These are phyloP conservation scores for Pyrrhoderma noxium DNA, from an alignment of 1,284 basidiomycete genomes.

Conservation along the genomic window DNA sequence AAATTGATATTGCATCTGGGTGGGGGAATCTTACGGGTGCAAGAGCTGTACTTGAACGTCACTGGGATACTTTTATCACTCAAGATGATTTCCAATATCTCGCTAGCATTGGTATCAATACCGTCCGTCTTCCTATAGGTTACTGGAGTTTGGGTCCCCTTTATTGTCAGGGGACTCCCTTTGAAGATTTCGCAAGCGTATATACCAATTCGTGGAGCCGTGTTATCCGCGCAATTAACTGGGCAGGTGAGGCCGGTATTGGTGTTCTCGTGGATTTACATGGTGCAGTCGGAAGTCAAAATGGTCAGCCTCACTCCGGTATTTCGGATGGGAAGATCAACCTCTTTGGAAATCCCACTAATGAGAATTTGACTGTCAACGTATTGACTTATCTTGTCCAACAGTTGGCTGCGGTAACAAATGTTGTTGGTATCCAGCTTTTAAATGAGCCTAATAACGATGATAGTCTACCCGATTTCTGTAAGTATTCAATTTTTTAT, in stretches of 20 bases:
- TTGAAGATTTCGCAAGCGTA: conserved; percentile 47
- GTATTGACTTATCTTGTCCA: conserved; percentile 51
- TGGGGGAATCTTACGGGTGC: conserved; percentile 44
- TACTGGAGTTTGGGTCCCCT: conserved; percentile 55
- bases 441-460: conserved; percentile 64
- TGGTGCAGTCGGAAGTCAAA: conserved; percentile 66
- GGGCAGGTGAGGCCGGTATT: conserved; percentile 55
- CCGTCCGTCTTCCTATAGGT: conserved; percentile 63
- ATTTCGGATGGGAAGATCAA: conserved; percentile 54
- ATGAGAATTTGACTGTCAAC: conserved; percentile 53
- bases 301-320: conserved; percentile 68
- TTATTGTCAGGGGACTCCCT: conserved; percentile 48
- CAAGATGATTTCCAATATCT: conserved; percentile 58
- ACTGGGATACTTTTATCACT: conserved; percentile 77
- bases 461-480: conserved; percentile 45
- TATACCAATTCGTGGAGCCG: conserved; percentile 60
- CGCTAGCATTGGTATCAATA: conserved; percentile 61
- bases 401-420: conserved; percentile 54
- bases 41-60: conserved; percentile 53
- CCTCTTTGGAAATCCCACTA: conserved; percentile 45
- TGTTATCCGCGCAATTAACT: conserved; percentile 57
- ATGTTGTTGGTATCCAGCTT: conserved; percentile 71
- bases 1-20: conserved; percentile 49
- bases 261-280: conserved; percentile 75
- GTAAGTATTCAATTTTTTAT: conserved; percentile 30